phyloP scores from a whole-genome alignment of 768 basidiomycete species.

The Trametes punicea region DNA sequence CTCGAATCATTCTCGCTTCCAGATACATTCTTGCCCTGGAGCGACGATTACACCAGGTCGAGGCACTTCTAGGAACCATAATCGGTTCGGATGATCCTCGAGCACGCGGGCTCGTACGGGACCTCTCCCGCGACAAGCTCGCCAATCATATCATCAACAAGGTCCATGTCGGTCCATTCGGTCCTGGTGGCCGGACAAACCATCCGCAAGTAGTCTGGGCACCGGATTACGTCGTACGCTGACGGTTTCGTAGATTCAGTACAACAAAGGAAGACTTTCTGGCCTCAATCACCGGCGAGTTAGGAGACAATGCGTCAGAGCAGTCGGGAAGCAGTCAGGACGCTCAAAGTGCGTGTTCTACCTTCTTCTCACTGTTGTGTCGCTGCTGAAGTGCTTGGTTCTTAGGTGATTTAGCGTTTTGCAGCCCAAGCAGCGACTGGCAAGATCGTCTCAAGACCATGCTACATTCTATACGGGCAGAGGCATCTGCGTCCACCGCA shows the following conservation, averaged over 20 bases:
- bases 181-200: conserved; percentile 28
- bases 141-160: conserved; percentile 38
- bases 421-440: conserved; percentile 22
- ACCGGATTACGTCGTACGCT: not conserved
- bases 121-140: conserved; percentile 35
- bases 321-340: conserved; percentile 6
- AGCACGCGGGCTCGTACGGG: conserved; percentile 34
- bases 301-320: conserved; percentile 19
- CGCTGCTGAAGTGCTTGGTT: not conserved
- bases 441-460: conserved; percentile 17
- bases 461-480: not conserved
- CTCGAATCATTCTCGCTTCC: not conserved
- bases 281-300: conserved; percentile 26
- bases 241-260: conserved; percentile 20
- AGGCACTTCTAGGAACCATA: conserved; percentile 41
- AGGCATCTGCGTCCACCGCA: not conserved
- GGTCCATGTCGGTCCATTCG: conserved; percentile 37
- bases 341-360: not conserved
- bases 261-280: conserved; percentile 32
- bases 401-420: conserved; percentile 12
- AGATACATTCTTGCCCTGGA: conserved; percentile 44
- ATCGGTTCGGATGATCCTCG: conserved; percentile 38
- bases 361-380: too few relatives aligned
- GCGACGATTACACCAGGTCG: conserved; percentile 41
- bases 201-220: conserved; percentile 22